These are phyloP conservation scores for Alternaria incomplexa DNA, from an alignment of 2,329 filamentous ascomycete genomes.

Conservation along the genomic window DNA sequence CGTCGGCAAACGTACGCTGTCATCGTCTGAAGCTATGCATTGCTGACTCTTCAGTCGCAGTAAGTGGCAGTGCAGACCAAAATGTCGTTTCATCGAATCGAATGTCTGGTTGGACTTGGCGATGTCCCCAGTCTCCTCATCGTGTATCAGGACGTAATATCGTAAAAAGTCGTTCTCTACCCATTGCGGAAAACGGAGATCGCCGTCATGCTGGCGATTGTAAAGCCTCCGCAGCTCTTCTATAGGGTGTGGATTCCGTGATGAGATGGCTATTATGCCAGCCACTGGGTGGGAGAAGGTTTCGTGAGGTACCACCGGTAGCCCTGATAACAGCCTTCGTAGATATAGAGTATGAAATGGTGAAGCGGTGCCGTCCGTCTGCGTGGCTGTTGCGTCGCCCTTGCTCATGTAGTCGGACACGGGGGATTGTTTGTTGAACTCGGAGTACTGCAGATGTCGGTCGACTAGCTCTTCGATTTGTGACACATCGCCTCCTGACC, in stretches of 20 bases:
- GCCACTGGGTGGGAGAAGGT: constrained; percentile 95
- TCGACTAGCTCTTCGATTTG: constrained; percentile 83
- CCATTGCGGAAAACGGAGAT: constrained; percentile 77
- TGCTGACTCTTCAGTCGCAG: constrained; percentile 83
- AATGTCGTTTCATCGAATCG: constrained; percentile 99
- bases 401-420: constrained; percentile 53
- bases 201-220: constrained; percentile 79
- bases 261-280: constrained; percentile 93
- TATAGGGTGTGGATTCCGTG: constrained; percentile 80
- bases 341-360: constrained; percentile 88
- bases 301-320: constrained; percentile 82
- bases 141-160: constrained; percentile 95
- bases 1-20: constrained; percentile 79
- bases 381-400: constrained; percentile 18
- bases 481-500: constrained; percentile 61
- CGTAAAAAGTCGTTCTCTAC: constrained; percentile 90
- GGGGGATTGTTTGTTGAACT: constrained; percentile 56
- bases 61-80: constrained; percentile 93
- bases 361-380: constrained; percentile 57
- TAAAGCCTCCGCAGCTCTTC: constrained; percentile 87
- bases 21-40: constrained; percentile 88
- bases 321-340: constrained; percentile 78
- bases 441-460: constrained; percentile 77
- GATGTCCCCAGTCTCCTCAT: constrained; percentile 95
- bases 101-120: constrained; percentile 86